Percentiles rank a stretch among this genome's conserved stretches.
phyloP scores from a whole-genome alignment of 352 stramenopile species.

The Phytophthora palmivora region DNA sequence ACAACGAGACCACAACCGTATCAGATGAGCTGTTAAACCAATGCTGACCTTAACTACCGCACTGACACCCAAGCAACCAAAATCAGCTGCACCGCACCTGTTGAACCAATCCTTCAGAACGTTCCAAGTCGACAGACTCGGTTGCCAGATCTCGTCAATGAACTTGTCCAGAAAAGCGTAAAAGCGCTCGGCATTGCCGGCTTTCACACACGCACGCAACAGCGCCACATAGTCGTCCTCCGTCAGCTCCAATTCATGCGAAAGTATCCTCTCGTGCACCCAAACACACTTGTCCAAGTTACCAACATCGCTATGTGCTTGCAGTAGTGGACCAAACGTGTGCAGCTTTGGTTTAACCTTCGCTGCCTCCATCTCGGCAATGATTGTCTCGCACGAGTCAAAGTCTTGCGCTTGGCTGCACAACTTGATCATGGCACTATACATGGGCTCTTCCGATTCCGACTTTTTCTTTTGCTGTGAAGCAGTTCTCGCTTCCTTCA shows the following conservation, averaged over 20 bases:
- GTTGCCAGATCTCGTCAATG: conserved; percentile 65
- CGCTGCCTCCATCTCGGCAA: conserved; percentile 56
- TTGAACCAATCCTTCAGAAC: conserved; percentile 79
- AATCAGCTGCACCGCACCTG: conserved; percentile 49
- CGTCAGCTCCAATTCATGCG: conserved; percentile 57
- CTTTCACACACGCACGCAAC: conserved; percentile 54
- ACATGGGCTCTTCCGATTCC: conserved; percentile 65
- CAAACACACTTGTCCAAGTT: conserved; percentile 68
- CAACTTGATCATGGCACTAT: conserved; percentile 81
- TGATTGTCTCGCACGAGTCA: conserved; percentile 50
- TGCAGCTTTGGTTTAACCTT: conserved; percentile 70
- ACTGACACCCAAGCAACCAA: not conserved
- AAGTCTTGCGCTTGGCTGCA: conserved; percentile 72
- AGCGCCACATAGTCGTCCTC: conserved; percentile 75
- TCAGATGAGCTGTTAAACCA: conserved; percentile 13
- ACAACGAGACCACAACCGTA: conserved; percentile 13
- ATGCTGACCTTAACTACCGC: not conserved
- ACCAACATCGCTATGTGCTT: conserved; percentile 55
- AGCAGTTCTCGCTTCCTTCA: conserved; percentile 49
- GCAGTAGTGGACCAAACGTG: conserved; percentile 75
- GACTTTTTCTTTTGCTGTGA: conserved; percentile 18
- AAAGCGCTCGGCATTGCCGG: conserved; percentile 51
- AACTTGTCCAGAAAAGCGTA: conserved; percentile 65
- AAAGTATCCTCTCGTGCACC: conserved; percentile 55
- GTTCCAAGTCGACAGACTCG: conserved; percentile 53